These are phyloP conservation scores for Lolium multiflorum DNA, from an alignment of 176 grass and related monocot genomes.

Conservation along the genomic window DNA sequence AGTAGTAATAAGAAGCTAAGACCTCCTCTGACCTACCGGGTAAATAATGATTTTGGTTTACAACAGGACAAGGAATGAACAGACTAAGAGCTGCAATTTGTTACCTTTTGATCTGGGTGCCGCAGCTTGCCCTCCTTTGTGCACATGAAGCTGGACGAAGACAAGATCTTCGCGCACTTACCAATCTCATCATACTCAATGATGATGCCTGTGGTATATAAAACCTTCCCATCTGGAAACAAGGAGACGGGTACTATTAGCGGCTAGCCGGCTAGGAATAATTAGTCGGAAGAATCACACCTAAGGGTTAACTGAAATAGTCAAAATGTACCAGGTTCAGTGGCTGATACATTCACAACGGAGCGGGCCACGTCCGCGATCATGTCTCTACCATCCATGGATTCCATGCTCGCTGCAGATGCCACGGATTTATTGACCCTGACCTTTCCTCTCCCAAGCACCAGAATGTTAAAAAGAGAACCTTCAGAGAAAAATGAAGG, in stretches of 20 bases:
- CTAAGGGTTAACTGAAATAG: neutral
- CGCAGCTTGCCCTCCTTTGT: neutral
- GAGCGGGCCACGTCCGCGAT: neutral
- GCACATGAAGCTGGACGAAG: conserved; percentile 9
- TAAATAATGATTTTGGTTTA: conserved; percentile 12
- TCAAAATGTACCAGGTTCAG: neutral
- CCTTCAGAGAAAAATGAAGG: neutral
- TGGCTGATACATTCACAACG: neutral
- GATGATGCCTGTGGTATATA: neutral
- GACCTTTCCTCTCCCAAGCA: neutral
- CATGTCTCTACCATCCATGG: neutral
- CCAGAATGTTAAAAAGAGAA: neutral
- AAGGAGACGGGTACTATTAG: neutral
- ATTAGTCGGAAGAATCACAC: neutral
- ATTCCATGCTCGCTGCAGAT: neutral
- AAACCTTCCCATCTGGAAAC: neutral
- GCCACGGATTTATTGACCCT: neutral
- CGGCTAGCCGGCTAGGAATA: neutral
- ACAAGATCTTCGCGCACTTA: neutral
- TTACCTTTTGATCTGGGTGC: neutral
- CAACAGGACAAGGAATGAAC: neutral
- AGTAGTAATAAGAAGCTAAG: neutral
- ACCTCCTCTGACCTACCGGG: neutral
- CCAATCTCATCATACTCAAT: neutral
- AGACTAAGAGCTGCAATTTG: neutral